Evolutionary conservation across 2,329 filamentous ascomycete species (phyloP).

Genomic region (Orbilia quercus): DNA sequence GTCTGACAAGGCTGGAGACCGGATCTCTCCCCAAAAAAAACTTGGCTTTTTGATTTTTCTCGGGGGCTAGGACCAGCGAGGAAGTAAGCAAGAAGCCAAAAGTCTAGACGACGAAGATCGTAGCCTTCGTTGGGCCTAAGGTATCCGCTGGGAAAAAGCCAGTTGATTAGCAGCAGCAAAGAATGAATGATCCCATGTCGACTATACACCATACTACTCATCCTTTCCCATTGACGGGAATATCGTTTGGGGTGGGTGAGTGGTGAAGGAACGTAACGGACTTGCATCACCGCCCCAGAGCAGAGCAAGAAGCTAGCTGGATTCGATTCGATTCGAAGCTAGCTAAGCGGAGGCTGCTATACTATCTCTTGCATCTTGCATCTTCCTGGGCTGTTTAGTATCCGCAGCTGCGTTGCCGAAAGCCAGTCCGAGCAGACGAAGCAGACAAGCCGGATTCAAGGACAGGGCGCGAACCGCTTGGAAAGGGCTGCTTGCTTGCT

Average conservation of each 20-base stretch:
- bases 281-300: constrained; percentile 49
- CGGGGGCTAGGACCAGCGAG: constrained; percentile 38
- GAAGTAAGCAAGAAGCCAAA: constrained; percentile 52
- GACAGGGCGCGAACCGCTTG: constrained; percentile 47
- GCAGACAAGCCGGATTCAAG: constrained; percentile 30
- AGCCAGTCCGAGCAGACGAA: constrained; percentile 34
- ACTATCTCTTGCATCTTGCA: background rate
- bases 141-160: constrained; percentile 23
- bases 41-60: constrained; percentile 31
- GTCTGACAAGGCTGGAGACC: constrained; percentile 49
- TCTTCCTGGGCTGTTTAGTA: constrained; percentile 34
- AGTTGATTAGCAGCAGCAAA: constrained; percentile 52
- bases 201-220: no score
- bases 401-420: constrained; percentile 53
- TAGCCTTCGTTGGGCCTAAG: constrained; percentile 31
- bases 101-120: constrained; percentile 45
- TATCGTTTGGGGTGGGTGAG: constrained; percentile 17
- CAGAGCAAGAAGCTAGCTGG: constrained; percentile 9
- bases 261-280: constrained; percentile 42
- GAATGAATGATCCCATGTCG: constrained; percentile 35
- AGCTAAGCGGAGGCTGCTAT: no score
- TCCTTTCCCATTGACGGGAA: no score
- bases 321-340: no score
- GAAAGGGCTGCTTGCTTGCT: constrained; percentile 40
- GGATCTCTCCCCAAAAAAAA: constrained; percentile 36